These are phyloP conservation scores for Sugiyamaella grinbergsii DNA, from an alignment of 1,139 yeast species.

Conservation along the genomic window DNA sequence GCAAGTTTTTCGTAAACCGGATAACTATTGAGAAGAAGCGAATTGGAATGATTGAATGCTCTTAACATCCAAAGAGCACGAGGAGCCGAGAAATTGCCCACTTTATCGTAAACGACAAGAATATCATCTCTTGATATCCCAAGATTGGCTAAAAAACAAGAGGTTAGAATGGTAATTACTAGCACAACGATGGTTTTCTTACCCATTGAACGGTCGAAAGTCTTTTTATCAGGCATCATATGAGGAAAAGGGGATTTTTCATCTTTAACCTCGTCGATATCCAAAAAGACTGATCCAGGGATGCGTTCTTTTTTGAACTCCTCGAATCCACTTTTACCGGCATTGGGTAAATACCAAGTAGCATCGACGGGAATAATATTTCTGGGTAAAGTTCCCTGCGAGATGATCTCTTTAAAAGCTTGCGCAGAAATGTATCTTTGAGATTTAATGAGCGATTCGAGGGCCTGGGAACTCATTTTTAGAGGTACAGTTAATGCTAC, in stretches of 20 bases:
- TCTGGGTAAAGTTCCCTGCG: constrained; percentile 34
- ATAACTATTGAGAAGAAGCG: constrained; percentile 70
- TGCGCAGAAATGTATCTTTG: constrained; percentile 22
- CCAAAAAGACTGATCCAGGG: constrained; percentile 72
- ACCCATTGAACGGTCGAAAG: constrained; percentile 55
- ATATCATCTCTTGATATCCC: constrained; percentile 52
- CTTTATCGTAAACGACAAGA: constrained; percentile 81
- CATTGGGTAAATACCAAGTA: constrained; percentile 89
- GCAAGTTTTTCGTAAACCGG: constrained; percentile 50
- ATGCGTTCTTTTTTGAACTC: constrained; percentile 55
- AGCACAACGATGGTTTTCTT: too few species aligned
- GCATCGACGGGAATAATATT: constrained; percentile 73
- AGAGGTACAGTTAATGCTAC: neutral
- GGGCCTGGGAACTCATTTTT: constrained; percentile 9
- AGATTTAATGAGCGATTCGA: constrained; percentile 19
- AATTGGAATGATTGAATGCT: constrained; percentile 70
- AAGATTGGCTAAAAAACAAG: constrained; percentile 32
- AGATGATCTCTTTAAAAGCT: constrained; percentile 11
- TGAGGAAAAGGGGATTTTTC: constrained; percentile 71
- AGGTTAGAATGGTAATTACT: too few species aligned
- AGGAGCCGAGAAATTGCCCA: constrained; percentile 84
- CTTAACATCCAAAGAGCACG: constrained; percentile 89
- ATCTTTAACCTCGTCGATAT: constrained; percentile 70
- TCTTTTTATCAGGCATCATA: constrained; percentile 70
- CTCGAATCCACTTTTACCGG: constrained; percentile 60